Conservation (phyloP, 78 protist genomes). For the Blattamonas nauphoetae region DNA sequence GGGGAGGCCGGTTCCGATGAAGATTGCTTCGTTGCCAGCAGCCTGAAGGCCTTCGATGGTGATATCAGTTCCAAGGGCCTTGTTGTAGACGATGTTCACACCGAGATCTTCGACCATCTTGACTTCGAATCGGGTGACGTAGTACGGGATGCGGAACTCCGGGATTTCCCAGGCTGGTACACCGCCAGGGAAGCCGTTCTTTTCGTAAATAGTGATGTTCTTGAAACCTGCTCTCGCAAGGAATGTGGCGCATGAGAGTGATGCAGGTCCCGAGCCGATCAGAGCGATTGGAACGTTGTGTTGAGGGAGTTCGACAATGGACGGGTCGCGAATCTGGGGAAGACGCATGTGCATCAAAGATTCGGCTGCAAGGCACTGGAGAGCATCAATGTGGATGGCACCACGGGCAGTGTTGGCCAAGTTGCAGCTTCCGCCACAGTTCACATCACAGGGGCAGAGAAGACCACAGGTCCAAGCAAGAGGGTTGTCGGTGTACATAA, state of each 20-base stretch:
- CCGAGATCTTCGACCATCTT: constrained; percentile 78
- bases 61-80: constrained; percentile 45
- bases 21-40: constrained; percentile 66
- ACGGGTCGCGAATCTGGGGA: constrained; percentile 75
- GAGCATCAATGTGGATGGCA: constrained; percentile 80
- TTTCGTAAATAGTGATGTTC: constrained; percentile 73
- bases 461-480: constrained; percentile 79
- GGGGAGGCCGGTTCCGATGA: constrained; percentile 79
- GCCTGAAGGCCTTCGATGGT: constrained; percentile 49
- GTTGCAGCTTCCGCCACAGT: constrained; percentile 86
- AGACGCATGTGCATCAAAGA: constrained; percentile 69
- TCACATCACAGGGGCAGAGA: constrained; percentile 72
- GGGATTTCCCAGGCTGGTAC: constrained; percentile 77
- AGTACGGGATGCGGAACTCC: constrained; percentile 71
- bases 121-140: constrained; percentile 76
- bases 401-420: constrained; percentile 79
- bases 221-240: constrained; percentile 78
- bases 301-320: constrained; percentile 46
- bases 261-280: constrained; percentile 91
- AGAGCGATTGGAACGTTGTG: constrained; percentile 55
- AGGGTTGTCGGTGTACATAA: constrained; percentile 81
- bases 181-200: constrained; percentile 72
- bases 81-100: constrained; percentile 45
- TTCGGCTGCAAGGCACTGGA: constrained; percentile 80
- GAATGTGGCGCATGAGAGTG: constrained; percentile 77